Evolutionary conservation across 805 yeast species (phyloP).

Genomic region (Saitoella complicata): DNA sequence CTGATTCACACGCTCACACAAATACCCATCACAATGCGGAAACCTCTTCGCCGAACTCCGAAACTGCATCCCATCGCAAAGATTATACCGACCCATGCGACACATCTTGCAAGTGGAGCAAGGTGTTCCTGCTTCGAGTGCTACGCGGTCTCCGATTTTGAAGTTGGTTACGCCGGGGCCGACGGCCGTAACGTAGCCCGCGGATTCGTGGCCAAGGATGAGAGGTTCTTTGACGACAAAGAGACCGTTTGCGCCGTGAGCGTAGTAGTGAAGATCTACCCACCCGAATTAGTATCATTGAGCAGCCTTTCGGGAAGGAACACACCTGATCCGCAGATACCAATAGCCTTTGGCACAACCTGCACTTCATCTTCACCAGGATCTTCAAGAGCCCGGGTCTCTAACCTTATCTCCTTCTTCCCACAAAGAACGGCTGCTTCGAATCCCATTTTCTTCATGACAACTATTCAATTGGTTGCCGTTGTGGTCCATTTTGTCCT

Average conservation of each 20-base stretch:
- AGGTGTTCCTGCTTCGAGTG: constrained; percentile 74
- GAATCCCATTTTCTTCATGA: no score
- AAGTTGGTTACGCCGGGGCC: constrained; percentile 46
- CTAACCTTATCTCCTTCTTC: background rate
- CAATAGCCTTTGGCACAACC: constrained; percentile 11
- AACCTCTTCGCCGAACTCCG: constrained; percentile 45
- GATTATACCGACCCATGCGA: constrained; percentile 67
- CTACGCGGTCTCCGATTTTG: constrained; percentile 61
- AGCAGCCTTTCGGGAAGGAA: no score
- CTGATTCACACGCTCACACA: constrained; percentile 61
- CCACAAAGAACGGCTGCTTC: no score
- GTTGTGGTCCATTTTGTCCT: no score
- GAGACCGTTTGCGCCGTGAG: constrained; percentile 13
- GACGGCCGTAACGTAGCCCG: constrained; percentile 52
- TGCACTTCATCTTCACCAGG: constrained; percentile 13
- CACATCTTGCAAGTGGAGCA: constrained; percentile 64
- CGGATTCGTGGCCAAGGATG: constrained; percentile 70
- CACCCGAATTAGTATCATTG: no score
- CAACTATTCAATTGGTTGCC: no score
- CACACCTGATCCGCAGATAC: constrained; percentile 12
- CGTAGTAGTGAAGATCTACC: constrained; percentile 13
- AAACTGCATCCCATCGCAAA: constrained; percentile 64
- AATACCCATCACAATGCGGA: constrained; percentile 84
- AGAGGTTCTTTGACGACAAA: constrained; percentile 45
- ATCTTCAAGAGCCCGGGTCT: constrained; percentile 5